Evolutionary conservation across 2,329 filamentous ascomycete genomes (phyloP).

Genomic region (Aspergillus jensenii): DNA sequence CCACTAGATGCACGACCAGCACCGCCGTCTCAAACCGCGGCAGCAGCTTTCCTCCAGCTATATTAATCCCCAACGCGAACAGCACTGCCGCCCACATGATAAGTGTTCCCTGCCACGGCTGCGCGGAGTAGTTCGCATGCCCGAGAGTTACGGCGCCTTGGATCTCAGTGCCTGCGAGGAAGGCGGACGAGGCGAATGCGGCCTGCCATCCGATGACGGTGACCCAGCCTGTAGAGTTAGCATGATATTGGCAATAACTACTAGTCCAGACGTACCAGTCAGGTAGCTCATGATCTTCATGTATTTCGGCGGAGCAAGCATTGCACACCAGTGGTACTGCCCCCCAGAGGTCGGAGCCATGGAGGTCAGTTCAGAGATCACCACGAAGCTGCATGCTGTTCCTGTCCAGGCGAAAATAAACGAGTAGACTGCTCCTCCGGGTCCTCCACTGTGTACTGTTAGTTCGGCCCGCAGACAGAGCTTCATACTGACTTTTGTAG

Average conservation of each 20-base stretch:
- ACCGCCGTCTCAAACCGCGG: not conserved
- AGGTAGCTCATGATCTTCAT: conserved; percentile 38
- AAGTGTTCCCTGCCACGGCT: not conserved
- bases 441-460: not conserved
- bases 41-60: not conserved
- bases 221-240: conserved; percentile 29
- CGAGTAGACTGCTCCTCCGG: not conserved
- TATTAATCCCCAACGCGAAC: not conserved
- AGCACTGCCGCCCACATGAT: not conserved
- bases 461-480: not conserved
- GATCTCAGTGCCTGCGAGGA: conserved; percentile 33
- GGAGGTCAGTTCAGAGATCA: not conserved
- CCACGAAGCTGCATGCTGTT: not conserved
- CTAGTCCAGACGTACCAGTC: conserved; percentile 15
- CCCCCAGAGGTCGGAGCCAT: conserved; percentile 29
- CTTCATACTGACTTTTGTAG: not conserved
- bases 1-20: not conserved
- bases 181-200: conserved; percentile 32
- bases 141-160: conserved; percentile 34
- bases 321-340: conserved; percentile 44
- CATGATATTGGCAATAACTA: not conserved
- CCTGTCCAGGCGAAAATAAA: not conserved
- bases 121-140: conserved; percentile 11
- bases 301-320: conserved; percentile 35
- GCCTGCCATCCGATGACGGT: conserved; percentile 40